Evolutionary conservation across 108 stramenopile species (phyloP).

Genomic region (Fragilaria radians): DNA sequence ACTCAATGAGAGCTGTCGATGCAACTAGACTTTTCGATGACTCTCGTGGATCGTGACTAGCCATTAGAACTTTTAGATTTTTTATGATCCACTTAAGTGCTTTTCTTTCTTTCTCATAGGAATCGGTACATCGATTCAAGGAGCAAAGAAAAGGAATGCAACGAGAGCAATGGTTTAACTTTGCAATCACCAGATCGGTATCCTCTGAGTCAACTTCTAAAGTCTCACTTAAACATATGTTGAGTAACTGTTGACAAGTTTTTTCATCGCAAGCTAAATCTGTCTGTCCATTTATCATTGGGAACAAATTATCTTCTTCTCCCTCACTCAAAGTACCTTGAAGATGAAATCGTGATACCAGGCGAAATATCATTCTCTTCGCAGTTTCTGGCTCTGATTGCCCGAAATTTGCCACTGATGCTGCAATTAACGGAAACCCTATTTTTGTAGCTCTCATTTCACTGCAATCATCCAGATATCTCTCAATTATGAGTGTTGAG

Average conservation of each 20-base stretch:
- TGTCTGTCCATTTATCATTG: not conserved
- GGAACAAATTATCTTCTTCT: not conserved
- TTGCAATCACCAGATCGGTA: not conserved
- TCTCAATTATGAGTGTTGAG: not conserved
- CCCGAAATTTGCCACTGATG: not conserved
- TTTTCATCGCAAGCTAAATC: not conserved
- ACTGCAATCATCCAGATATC: not conserved
- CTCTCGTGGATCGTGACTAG: not conserved
- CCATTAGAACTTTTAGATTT: not conserved
- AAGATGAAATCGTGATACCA: too few species aligned
- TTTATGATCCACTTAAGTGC: not conserved
- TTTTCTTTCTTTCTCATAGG: not conserved
- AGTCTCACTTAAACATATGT: not conserved
- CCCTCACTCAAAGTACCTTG: too few species aligned
- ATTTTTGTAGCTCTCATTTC: not conserved
- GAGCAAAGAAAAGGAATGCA: not conserved
- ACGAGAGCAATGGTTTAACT: not conserved
- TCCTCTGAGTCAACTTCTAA: not conserved
- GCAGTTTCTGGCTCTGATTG: not conserved
- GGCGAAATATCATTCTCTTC: not conserved
- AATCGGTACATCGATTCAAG: not conserved
- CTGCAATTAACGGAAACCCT: not conserved
- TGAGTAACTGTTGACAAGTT: not conserved
- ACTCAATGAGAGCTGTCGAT: not conserved
- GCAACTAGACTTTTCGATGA: not conserved